A percentile compares a stretch with the other conserved stretches of the same genome.
Conservation (phyloP, 176 grass and related monocot genomes). For the Poa annua region DNA sequence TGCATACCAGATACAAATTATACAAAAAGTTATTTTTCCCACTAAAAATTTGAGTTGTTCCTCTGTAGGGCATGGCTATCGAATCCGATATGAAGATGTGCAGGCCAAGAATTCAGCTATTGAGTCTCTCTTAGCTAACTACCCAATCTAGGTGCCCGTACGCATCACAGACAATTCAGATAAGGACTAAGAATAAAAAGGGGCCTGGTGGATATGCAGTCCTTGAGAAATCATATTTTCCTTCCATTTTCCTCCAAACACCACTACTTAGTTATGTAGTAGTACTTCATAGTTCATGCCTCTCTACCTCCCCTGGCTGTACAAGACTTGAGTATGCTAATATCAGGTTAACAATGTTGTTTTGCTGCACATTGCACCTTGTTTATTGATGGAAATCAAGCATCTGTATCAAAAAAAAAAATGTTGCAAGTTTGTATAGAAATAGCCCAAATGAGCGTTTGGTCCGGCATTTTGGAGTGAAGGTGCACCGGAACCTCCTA, state of each 20-base stretch:
- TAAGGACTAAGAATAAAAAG: conserved; percentile 22
- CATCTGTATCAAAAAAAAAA: not conserved
- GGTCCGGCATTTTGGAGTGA: too few species aligned
- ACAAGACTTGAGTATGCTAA: not conserved
- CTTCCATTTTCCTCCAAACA: not conserved
- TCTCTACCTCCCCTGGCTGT: not conserved
- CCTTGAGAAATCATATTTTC: not conserved
- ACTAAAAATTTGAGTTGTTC: conserved; percentile 16
- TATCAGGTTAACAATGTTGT: not conserved
- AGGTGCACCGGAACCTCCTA: not conserved
- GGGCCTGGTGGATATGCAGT: not conserved
- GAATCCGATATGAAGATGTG: conserved; percentile 48
- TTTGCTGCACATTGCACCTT: not conserved
- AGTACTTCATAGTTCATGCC: not conserved
- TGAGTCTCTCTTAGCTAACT: conserved; percentile 28
- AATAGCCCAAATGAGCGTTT: not conserved
- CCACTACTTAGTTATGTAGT: not conserved
- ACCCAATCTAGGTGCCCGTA: conserved; percentile 31
- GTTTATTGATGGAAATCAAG: conserved; percentile 1
- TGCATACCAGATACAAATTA: not conserved
- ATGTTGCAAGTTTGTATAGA: not conserved
- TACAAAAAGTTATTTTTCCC: not conserved
- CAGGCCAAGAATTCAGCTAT: conserved; percentile 54
- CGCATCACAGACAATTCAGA: not conserved
- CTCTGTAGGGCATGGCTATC: conserved; percentile 48